A percentile compares a stretch with the other conserved stretches of the same genome.
Conservation (phyloP, 306 rosid genomes). For the Sicyos baderoa region DNA sequence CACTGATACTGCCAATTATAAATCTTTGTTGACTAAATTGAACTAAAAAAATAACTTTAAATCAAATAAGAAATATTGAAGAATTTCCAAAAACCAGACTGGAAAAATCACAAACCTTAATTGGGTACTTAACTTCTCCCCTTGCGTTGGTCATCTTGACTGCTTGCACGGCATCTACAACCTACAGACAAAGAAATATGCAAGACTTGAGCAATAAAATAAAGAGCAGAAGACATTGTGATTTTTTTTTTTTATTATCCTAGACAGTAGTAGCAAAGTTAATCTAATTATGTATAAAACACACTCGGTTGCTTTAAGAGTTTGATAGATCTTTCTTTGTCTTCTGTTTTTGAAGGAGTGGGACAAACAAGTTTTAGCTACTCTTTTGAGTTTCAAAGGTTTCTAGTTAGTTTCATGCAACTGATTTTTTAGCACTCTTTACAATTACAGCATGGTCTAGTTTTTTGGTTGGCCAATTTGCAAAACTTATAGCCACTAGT, state of each 20-base stretch:
- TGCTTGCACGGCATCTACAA: conserved; percentile 83
- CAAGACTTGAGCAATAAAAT: conserved; percentile 12
- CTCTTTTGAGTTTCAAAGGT: too few relatives aligned
- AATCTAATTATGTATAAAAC: background rate
- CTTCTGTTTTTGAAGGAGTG: too few relatives aligned
- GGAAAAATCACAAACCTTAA: conserved; percentile 55
- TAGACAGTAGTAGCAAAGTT: background rate
- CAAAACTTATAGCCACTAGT: too few relatives aligned
- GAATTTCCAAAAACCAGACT: background rate
- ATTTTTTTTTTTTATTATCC: background rate
- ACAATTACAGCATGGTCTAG: too few relatives aligned
- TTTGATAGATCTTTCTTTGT: too few relatives aligned
- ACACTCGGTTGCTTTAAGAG: too few relatives aligned
- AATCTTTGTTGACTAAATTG: background rate
- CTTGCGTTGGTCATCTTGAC: conserved; percentile 90
- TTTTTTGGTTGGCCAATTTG: too few relatives aligned
- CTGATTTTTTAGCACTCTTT: too few relatives aligned
- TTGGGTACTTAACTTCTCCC: conserved; percentile 88
- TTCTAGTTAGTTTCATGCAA: too few relatives aligned
- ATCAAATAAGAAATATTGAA: background rate
- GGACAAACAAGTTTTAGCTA: too few relatives aligned
- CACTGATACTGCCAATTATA: background rate
- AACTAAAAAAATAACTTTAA: background rate
- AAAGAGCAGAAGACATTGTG: background rate
- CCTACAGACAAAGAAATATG: conserved; percentile 37